phyloP scores from a whole-genome alignment of 2,329 filamentous ascomycete species.

The Trichoderma sp. region DNA sequence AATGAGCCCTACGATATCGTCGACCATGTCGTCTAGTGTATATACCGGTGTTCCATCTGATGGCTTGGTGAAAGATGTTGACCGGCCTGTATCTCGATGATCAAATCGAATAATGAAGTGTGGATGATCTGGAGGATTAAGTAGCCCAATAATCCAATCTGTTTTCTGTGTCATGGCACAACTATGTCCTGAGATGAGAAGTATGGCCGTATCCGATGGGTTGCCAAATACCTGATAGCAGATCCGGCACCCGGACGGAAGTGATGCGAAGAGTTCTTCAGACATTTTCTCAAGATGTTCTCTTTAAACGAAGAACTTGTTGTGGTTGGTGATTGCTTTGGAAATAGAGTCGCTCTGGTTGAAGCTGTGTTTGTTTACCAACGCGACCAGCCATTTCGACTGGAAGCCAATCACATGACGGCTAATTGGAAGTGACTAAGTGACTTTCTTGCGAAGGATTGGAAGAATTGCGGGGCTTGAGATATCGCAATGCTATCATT shows the following conservation, averaged over 20 bases:
- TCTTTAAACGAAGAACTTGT: background rate
- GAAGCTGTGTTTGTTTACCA: background rate
- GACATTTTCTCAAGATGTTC: background rate
- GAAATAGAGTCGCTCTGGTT: background rate
- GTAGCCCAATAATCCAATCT: background rate
- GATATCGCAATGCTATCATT: background rate
- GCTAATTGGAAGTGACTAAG: background rate
- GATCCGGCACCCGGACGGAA: background rate
- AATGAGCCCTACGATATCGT: background rate
- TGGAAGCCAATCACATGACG: background rate
- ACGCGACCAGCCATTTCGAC: background rate
- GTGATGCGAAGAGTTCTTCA: background rate
- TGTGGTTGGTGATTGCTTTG: background rate
- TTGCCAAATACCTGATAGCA: background rate
- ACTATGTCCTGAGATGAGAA: background rate
- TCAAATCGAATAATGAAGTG: background rate
- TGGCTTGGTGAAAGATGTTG: background rate
- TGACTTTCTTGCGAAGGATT: background rate
- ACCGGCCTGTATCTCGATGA: background rate
- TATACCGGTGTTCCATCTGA: background rate
- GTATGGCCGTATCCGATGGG: background rate
- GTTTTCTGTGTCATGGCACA: conserved; percentile 3
- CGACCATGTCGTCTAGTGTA: background rate
- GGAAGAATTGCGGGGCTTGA: background rate
- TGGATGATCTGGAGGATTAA: background rate